Evolutionary conservation across 1,139 yeast species (phyloP).

Genomic region (Geotrichum bryndzae): DNA sequence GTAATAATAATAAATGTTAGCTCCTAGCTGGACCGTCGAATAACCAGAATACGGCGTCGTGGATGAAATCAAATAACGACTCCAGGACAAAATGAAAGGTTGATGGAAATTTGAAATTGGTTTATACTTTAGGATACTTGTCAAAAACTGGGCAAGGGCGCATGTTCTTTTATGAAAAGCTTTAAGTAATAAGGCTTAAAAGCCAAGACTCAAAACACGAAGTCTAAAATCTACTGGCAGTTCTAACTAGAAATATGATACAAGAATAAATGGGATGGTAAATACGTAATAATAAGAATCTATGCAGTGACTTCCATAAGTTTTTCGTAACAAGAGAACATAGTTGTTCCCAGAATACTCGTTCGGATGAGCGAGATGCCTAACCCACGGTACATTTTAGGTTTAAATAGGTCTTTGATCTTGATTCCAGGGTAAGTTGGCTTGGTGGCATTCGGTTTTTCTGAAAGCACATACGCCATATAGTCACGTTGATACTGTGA

Average conservation of each 20-base stretch:
- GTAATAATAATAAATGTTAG: not conserved
- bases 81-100: not conserved
- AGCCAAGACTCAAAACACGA: not conserved
- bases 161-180: not conserved
- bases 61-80: not conserved
- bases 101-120: not conserved
- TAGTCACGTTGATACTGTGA: constrained; percentile 69
- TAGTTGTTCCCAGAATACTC: constrained; percentile 65
- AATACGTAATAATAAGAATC: not conserved
- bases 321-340: constrained; percentile 66
- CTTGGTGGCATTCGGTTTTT: constrained; percentile 35
- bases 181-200: not conserved
- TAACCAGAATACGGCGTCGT: not conserved
- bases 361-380: constrained; percentile 70
- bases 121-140: not conserved
- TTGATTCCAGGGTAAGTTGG: constrained; percentile 20
- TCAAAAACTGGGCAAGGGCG: not conserved
- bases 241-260: not conserved
- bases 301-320: constrained; percentile 29
- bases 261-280: not conserved
- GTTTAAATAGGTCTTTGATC: constrained; percentile 27
- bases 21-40: not conserved
- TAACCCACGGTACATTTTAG: constrained; percentile 64
- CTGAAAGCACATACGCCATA: constrained; percentile 46
- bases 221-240: not conserved